A percentile compares a stretch with the other conserved stretches of the same genome.
These are phyloP conservation scores for Coniferiporia sulphurascens DNA, from an alignment of 1,284 basidiomycete species.

Conservation along the genomic window DNA sequence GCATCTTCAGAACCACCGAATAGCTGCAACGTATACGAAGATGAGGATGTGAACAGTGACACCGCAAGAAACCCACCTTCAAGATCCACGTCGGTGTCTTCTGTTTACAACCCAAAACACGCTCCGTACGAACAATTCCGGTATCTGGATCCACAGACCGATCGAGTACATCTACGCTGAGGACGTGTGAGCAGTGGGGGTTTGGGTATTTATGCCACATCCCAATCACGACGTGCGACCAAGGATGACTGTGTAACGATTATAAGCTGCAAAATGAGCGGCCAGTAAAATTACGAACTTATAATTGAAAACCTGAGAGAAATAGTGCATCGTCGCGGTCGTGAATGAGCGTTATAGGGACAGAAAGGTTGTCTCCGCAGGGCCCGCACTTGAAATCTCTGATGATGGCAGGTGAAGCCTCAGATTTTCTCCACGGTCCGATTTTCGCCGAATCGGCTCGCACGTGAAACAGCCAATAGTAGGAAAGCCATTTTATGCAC, in stretches of 20 bases:
- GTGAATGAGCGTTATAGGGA: conserved; percentile 5
- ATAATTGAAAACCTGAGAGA: conserved; percentile 25
- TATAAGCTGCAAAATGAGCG: neutral
- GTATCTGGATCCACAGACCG: conserved; percentile 78
- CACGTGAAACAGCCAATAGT: neutral
- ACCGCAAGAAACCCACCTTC: conserved; percentile 48
- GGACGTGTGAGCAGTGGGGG: conserved; percentile 86
- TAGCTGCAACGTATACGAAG: conserved; percentile 42
- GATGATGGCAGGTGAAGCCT: neutral
- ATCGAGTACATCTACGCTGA: conserved; percentile 86
- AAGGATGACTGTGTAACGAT: conserved; percentile 61
- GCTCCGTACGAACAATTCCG: conserved; percentile 84
- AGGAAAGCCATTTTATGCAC: neutral
- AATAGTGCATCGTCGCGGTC: conserved; percentile 22
- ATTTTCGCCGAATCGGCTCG: conserved; percentile 5
- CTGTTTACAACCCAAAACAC: conserved; percentile 82
- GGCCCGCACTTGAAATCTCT: neutral
- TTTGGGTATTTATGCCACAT: conserved; percentile 98
- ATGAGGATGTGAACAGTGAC: conserved; percentile 10
- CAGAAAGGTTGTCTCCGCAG: neutral
- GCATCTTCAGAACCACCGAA: conserved; percentile 90
- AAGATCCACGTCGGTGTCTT: conserved; percentile 81
- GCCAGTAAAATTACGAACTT: conserved; percentile 21
- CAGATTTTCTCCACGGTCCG: neutral
- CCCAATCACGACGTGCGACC: conserved; percentile 81